Base-by-base conservation (phyloP, 1,284 basidiomycete species). In the Rhodotorula sp. region DNA sequence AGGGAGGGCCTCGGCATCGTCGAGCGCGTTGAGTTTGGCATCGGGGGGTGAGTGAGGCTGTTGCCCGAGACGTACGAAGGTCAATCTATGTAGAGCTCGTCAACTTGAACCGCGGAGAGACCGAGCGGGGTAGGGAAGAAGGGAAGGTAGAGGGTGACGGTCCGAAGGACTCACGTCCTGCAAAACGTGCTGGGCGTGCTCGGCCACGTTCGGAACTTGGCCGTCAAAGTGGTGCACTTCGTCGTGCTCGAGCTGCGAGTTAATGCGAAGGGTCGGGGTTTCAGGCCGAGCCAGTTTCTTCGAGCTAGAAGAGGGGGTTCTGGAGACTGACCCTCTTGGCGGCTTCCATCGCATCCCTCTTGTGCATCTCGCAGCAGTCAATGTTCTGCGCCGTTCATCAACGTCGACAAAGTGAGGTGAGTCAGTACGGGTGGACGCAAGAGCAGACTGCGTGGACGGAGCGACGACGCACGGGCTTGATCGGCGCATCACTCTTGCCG, bases 21-120 rank as follows among this genome's bases (percentile, higher is more conserved):
- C 69, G 46, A 63, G 43, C 46, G 68, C 68, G 43, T 70, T 70
- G 58, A 70, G 54, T 49, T 70, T 70, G 52, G 58, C 56, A 14
- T 70, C 68, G n/a, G 64, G 51, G 39, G 68, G 60, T 2, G 58
- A 46, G n/a, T 62, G 7, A 29, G 65, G 62, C 69, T 70, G 10
- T 43, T 3, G 62, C 16, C 16, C 5, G 58, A n/a, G 52, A 34
- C 0, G 18, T 5, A 34, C 26, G 29, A 0, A 29, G 46, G 26
- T 34, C 20, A 58, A 20, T 23, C 1, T 10, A 51, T 21, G 21
- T n/a, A 34, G 52, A n/a, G n/a, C n/a, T n/a, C n/a, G 14, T 16
- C 6, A n/a, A 47, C 58, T 16, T 43, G 15, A 26, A 29, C 43
- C 8, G 8, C 10, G 6, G 6, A 21, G 31, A 1, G 31, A 7